phyloP scores from a whole-genome alignment of 257 asterid species.

The Penstemon newberryi region DNA sequence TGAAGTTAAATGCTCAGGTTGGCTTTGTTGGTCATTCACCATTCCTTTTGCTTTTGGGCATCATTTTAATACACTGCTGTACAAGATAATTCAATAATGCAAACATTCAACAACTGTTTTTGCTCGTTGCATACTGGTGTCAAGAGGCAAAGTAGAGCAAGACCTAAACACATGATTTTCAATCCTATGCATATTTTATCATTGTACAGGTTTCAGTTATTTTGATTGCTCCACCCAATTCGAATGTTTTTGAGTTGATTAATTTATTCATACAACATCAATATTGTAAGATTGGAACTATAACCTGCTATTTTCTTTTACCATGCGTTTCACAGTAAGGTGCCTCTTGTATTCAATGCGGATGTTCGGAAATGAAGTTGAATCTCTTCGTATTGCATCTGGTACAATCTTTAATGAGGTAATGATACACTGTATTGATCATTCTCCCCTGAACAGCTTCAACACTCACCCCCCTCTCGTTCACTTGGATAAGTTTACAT shows the following conservation, averaged over 20 bases:
- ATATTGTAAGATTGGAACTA: conserved; percentile 4
- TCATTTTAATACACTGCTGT: conserved; percentile 2
- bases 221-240: conserved; percentile 2
- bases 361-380: conserved; percentile 69
- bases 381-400: conserved; percentile 74
- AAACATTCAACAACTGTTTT: neutral
- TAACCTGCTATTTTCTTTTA: conserved; percentile 9
- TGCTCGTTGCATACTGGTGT: conserved; percentile 13
- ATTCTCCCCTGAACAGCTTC: neutral
- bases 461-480: neutral
- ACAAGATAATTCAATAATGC: conserved; percentile 6
- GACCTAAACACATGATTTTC: conserved; percentile 2
- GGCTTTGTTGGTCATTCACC: conserved; percentile 13
- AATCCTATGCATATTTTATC: neutral
- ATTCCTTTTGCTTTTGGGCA: conserved; percentile 13
- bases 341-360: conserved; percentile 90
- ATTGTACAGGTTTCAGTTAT: conserved; percentile 3
- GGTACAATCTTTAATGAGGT: conserved; percentile 98
- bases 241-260: conserved; percentile 10
- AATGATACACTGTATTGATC: conserved; percentile 12
- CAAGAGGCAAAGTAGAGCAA: conserved; percentile 14
- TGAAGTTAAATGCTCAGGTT: conserved; percentile 69
- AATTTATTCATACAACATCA: conserved; percentile 5
- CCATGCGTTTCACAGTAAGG: conserved; percentile 47
- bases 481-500: neutral